Base-by-base conservation (phyloP, 139 green algal species). In the Chlorella sp. region DNA sequence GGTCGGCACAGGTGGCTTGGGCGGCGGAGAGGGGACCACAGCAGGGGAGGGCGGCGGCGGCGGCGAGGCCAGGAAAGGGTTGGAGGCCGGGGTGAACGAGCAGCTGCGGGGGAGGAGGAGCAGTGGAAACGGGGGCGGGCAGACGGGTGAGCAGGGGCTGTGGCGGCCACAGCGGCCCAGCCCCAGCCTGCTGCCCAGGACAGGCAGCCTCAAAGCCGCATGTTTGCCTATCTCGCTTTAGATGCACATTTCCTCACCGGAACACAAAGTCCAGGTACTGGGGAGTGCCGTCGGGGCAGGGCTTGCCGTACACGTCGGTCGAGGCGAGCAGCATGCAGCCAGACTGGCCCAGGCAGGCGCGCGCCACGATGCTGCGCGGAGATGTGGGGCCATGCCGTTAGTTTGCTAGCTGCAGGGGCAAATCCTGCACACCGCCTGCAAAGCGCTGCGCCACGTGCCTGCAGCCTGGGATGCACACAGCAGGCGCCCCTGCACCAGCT, bases 311-410 rank as follows among this genome's bases (percentile, higher is more conserved):
- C 46, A 80, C 46, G 5, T 80, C 73, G 1, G n/a, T 3, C 7
- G 46, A 67, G n/a, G 73, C 73, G 16, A 46, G 73, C 73, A 80
- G 24, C 46, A 80, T 20, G 73, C 73, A 80, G 19, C 19, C n/a
- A 19, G 40, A 34, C 73, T 67, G 32, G 46, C 73, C 73, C 32
- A 80, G 40, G 73, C 73, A 80, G 16, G 73, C 46, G 8, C 46
- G 41, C 0, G 46, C 30, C 46, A 80, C n/a, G 11, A 80, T 36
- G 32, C 73, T 80, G 73, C 46, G 46, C n/a, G 32, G 24, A 74
- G 60, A 24, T n/a, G 26, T 20, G 60, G 5, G 19, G 32, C 22
- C 22, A n/a, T 2, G 34, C 22, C 60, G 34, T 20, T 9, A 68
- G 60, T 13, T 9, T 36, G 60, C 9, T 24, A 32, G 60, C 22